phyloP scores from a whole-genome alignment of 2,329 filamentous ascomycete genomes.

The Cercospora citrullina region DNA sequence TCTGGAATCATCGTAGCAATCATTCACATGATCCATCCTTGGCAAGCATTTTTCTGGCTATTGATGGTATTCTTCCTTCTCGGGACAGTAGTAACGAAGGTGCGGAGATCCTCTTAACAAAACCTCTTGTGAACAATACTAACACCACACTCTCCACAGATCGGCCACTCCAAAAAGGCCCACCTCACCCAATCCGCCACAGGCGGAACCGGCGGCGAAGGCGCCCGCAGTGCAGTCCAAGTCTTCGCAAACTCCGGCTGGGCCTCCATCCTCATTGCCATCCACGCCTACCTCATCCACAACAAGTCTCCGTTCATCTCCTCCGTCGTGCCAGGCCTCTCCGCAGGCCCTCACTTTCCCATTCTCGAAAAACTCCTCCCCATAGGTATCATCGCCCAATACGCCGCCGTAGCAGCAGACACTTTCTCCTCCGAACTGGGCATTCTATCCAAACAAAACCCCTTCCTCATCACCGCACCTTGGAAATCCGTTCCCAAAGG shows the following conservation, averaged over 20 bases:
- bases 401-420: conserved; percentile 87
- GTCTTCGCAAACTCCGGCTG: conserved; percentile 85
- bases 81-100: conserved; percentile 81
- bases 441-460: conserved; percentile 74
- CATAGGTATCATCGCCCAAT: conserved; percentile 58
- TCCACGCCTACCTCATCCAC: conserved; percentile 50
- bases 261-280: conserved; percentile 64
- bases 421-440: conserved; percentile 95
- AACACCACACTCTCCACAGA: conserved; percentile 46
- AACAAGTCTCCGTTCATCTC: conserved; percentile 37
- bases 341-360: conserved; percentile 44
- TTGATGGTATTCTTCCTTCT: conserved; percentile 83
- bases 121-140: background rate
- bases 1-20: conserved; percentile 71
- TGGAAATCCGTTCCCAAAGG: conserved; percentile 80
- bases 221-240: conserved; percentile 79
- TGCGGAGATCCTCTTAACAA: conserved; percentile 39
- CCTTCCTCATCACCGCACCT: conserved; percentile 82
- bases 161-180: conserved; percentile 85
- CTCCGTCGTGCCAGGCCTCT: conserved; percentile 25
- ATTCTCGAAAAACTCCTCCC: conserved; percentile 44
- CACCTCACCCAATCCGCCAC: conserved; percentile 74
- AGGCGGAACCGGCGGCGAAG: conserved; percentile 75
- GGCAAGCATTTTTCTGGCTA: conserved; percentile 85
- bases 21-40: conserved; percentile 87